A percentile compares a stretch with the other conserved stretches of the same genome.
These are phyloP conservation scores for Litchi chinensis DNA, from an alignment of 345 rosid species.

Conservation along the genomic window DNA sequence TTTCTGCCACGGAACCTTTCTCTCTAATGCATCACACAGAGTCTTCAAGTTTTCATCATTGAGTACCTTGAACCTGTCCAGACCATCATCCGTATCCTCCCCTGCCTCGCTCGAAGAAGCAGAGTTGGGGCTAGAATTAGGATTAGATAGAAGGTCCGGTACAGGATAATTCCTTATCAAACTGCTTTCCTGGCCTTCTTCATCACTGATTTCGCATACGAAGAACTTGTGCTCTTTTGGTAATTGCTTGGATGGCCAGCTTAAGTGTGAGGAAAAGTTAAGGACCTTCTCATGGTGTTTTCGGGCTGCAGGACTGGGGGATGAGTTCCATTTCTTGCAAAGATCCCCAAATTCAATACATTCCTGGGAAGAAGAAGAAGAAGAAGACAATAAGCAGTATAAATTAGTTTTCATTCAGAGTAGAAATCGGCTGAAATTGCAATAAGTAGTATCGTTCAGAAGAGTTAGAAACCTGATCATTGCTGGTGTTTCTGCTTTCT, in stretches of 20 bases:
- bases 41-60: conserved; percentile 48
- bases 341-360: conserved; percentile 33
- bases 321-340: conserved; percentile 31
- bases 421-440: not conserved
- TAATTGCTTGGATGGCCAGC: conserved; percentile 46
- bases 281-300: conserved; percentile 35
- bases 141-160: conserved; percentile 63
- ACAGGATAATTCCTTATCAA: conserved; percentile 23
- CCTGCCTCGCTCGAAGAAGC: conserved; percentile 72
- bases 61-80: conserved; percentile 46
- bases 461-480: conserved; percentile 37
- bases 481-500: conserved; percentile 17
- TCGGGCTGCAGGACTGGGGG: conserved; percentile 16
- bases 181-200: conserved; percentile 37
- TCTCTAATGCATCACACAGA: conserved; percentile 52
- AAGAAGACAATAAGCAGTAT: not conserved
- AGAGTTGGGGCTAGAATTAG: conserved; percentile 77
- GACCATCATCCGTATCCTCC: conserved; percentile 40
- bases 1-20: conserved; percentile 60
- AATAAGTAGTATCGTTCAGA: not conserved
- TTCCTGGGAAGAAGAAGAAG: conserved; percentile 25
- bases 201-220: conserved; percentile 35
- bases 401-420: not conserved
- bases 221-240: conserved; percentile 47
- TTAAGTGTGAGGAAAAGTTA: conserved; percentile 40